Conservation (phyloP, 306 rosid genomes). For the Abrus pulchellus region DNA sequence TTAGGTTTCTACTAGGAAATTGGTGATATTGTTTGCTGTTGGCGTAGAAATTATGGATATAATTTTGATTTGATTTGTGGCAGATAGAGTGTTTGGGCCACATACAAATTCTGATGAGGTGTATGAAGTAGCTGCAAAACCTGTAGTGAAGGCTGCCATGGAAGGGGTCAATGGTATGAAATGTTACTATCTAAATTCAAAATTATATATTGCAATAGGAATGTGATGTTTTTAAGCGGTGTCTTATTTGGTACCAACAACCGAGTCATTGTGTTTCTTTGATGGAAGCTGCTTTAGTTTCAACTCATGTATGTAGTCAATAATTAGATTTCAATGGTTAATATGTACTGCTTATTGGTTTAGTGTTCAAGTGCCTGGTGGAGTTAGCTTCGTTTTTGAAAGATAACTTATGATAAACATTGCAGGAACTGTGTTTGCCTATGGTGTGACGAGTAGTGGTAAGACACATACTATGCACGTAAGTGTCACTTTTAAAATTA, state of each 20-base stretch:
- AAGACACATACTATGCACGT: slow-evolving; percentile 99
- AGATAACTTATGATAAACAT: slow-evolving; percentile 50
- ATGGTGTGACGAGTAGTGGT: slow-evolving; percentile 99
- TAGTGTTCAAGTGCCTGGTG: slow-evolving; percentile 42
- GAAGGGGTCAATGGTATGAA: slow-evolving; percentile 92
- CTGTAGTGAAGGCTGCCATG: slow-evolving; percentile 95
- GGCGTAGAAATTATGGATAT: slow-evolving; percentile 36
- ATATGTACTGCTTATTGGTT: slow-evolving; percentile 26
- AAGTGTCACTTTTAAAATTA: slow-evolving; percentile 52
- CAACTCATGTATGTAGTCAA: slow-evolving; percentile 31
- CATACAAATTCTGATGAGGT: slow-evolving; percentile 80
- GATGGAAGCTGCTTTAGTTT: slow-evolving; percentile 31
- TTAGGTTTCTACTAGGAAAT: slow-evolving; percentile 19
- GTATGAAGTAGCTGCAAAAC: slow-evolving; percentile 94
- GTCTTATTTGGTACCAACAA: neutral
- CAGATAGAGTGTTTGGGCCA: slow-evolving; percentile 96
- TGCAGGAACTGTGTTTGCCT: slow-evolving; percentile 99
- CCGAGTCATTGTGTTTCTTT: slow-evolving; percentile 24
- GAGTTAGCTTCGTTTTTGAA: slow-evolving; percentile 44
- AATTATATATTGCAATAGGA: slow-evolving; percentile 20
- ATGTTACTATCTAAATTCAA: slow-evolving; percentile 34
- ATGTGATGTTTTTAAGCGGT: slow-evolving; percentile 21
- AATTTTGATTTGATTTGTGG: slow-evolving; percentile 57
- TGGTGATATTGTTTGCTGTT: slow-evolving; percentile 36
- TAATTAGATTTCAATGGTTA: slow-evolving; percentile 39